Base-by-base conservation (phyloP, 495 filamentous ascomycete species). In the Hypoxylon trugodes region DNA sequence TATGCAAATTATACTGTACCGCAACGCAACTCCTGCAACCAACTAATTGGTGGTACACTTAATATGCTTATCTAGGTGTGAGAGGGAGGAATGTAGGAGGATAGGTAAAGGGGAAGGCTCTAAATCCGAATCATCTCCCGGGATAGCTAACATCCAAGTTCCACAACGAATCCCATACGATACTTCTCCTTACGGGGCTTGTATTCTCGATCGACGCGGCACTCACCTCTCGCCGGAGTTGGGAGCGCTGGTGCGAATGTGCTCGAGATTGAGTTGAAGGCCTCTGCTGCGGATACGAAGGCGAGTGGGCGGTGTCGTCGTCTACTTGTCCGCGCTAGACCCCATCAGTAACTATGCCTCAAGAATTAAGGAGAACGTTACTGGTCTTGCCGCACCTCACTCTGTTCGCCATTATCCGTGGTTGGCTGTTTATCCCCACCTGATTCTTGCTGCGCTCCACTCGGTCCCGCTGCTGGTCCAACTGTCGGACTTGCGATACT, bases 121-220 rank as follows among this genome's bases (percentile, higher is more conserved):
- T 41, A 22, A 22, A n/a, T n/a, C n/a, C 33, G 19, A 37, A 66
- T 36, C 64, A 70, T 19, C 68, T 72, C 35, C 69, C 72, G 10
- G 74, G 76, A 61, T 77, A 78, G 43, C 69, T 75, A 13, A 79
- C 69, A 59, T 84, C 81, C 30, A 83, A 38, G 33, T 71, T 78
- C 81, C 82, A 85, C n/a, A 85, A 73, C 12, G 76, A 76, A 60
- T 83, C 82, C 82, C 82, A 84, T 7, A 84, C 78, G 6, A 83
- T 68, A 15, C 77, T 81, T 65, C 65, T 77, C 57, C 73, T 78
- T 7, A 51, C 59, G 3, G 76, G 79, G n/a, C 51, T 68, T 1
- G 76, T 78, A n/a, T 47, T 66, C 4, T 65, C 72, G 12, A 65
- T 30, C 6, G 70, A 70, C 6, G 53, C 32, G 16, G 61, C 55